Base-by-base conservation (phyloP, 2,329 filamentous ascomycete species). In the Diaporthe nobilis region DNA sequence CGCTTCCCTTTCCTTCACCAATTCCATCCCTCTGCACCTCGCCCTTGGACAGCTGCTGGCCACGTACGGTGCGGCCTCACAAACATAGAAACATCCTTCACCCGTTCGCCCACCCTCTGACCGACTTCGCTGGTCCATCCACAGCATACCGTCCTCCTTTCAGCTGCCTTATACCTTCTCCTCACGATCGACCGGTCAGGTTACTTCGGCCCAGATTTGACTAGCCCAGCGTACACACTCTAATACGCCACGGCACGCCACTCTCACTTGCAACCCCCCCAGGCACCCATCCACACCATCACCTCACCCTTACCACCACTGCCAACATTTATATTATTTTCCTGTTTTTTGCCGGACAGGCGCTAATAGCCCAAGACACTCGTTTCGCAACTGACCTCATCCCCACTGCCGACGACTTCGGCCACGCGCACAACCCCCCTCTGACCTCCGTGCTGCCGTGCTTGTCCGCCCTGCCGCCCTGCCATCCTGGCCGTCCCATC, bases 361-460 rank as follows among this genome's bases (percentile, higher is more conserved):
- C 72, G 61, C 73, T 57, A 58, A 57, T 68, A 61, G 55, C 39
- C 58, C 61, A 68, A 77, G 75, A 75, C 75, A 72, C 73, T 72
- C 68, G 74, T 65, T 72, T 75, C 71, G 37, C 49, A 49, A 37
- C 68, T 61, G 71, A 58, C 60, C 39, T 71, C 65, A 63, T 73
- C 73, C n/a, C 61, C 47, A 70, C 73, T 57, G 58, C 73, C 67
- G 60, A 57, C 49, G 10, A 57, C 42, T 70, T 67, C 61, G 75
- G 75, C 72, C 73, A 73, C 57, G 72, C 53, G 51, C 60, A n/a
- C 72, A 53, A 39, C 37, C 42, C 31, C 28, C 58, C 37, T 51
- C 60, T 55, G 49, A 51, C 71, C 34, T 55, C 28, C 20, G 47
- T 22, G 34, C 44, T 63, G 47, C 63, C 63, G 47, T 68, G 63